Percentiles rank a stretch among this genome's conserved stretches.
Evolutionary conservation across 306 rosid species (phyloP).

Genomic region (Coriaria nepalensis): DNA sequence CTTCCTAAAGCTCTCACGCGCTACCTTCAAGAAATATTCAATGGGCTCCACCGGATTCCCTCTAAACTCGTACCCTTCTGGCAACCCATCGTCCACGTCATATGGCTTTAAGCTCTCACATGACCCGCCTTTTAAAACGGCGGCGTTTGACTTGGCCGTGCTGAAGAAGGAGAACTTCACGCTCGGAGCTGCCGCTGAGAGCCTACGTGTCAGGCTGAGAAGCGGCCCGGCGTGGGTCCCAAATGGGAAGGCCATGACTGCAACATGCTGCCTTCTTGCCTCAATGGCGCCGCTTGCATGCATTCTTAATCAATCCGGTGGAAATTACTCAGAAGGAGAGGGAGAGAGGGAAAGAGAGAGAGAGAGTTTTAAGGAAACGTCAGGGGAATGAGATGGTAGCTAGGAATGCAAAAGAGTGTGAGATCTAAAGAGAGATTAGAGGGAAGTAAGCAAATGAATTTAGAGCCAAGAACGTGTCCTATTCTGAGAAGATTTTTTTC

Average conservation of each 20-base stretch:
- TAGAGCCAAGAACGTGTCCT: too few relatives aligned
- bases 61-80: constrained; percentile 20
- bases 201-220: constrained; percentile 23
- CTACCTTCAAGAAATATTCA: constrained; percentile 23
- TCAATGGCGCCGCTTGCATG: neutral
- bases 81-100: constrained; percentile 44
- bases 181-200: constrained; percentile 22
- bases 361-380: too few relatives aligned
- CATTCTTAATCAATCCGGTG: neutral
- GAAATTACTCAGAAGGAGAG: neutral
- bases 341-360: too few relatives aligned
- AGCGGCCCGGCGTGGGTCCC: constrained; percentile 64
- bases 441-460: too few relatives aligned
- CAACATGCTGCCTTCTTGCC: constrained; percentile 26
- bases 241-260: constrained; percentile 55
- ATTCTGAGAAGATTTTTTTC: too few relatives aligned
- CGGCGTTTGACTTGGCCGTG: constrained; percentile 22
- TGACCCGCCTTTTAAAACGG: constrained; percentile 3
- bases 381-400: too few relatives aligned
- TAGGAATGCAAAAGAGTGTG: too few relatives aligned
- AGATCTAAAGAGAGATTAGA: too few relatives aligned
- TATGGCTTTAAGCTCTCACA: constrained; percentile 20
- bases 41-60: constrained; percentile 18
- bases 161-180: constrained; percentile 42
- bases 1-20: constrained; percentile 21